A percentile compares a stretch with the other conserved stretches of the same genome.
Evolutionary conservation across 129 eudicot species (phyloP).

Genomic region (Chrysanthemum makinoi): DNA sequence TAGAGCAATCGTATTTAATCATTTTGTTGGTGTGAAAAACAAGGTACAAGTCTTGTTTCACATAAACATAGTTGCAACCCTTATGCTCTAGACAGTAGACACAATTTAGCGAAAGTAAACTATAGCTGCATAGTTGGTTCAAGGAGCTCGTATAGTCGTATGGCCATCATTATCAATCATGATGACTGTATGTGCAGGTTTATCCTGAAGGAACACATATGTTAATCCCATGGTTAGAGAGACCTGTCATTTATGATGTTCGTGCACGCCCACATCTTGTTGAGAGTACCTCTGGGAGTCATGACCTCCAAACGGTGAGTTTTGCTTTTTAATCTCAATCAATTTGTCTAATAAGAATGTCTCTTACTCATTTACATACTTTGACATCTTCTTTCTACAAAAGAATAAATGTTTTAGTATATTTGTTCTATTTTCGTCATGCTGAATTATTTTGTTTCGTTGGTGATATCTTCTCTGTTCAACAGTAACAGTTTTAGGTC

Average conservation of each 20-base stretch:
- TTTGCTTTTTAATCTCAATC: background rate
- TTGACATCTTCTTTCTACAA: background rate
- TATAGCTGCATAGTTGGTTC: background rate
- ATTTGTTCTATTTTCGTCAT: background rate
- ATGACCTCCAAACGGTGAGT: conserved; percentile 75
- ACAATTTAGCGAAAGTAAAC: background rate
- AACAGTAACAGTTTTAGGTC: background rate
- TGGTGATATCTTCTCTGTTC: background rate
- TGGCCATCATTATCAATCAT: background rate
- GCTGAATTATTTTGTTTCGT: background rate
- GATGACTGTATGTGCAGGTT: conserved; percentile 36
- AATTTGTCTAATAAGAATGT: background rate
- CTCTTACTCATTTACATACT: background rate
- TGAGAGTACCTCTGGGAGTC: conserved; percentile 74
- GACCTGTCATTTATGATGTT: conserved; percentile 70
- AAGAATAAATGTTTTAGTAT: background rate
- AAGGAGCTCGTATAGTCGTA: too few species aligned
- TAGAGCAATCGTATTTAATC: conserved; percentile 66
- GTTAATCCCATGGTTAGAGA: conserved; percentile 67
- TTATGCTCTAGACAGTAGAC: too few species aligned
- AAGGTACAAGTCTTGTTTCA: conserved; percentile 36
- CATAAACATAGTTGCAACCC: too few species aligned
- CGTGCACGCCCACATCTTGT: conserved; percentile 77
- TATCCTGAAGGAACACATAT: conserved; percentile 77
- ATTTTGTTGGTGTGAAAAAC: conserved; percentile 53